These are phyloP conservation scores for Spiraea crenata DNA, from an alignment of 331 rosid species.

Conservation along the genomic window DNA sequence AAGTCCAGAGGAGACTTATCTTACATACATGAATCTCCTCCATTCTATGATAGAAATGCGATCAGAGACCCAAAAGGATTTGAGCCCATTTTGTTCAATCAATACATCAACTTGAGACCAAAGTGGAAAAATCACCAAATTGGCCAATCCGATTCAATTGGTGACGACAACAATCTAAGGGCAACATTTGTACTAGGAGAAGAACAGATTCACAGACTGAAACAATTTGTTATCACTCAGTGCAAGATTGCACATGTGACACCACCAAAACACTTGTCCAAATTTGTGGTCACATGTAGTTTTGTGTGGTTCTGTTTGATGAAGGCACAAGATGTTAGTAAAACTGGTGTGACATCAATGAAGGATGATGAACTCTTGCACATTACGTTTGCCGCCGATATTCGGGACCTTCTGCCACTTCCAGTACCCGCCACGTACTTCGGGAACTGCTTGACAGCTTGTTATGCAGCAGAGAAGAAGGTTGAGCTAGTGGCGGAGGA, in stretches of 20 bases:
- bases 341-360: background rate
- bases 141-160: background rate
- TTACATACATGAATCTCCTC: slow-evolving; percentile 11
- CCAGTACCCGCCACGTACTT: slow-evolving; percentile 44
- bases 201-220: slow-evolving; percentile 13
- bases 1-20: slow-evolving; percentile 9
- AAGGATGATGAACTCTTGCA: slow-evolving; percentile 15
- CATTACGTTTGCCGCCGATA: slow-evolving; percentile 41
- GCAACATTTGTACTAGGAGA: slow-evolving; percentile 16
- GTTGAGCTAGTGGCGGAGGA: slow-evolving; percentile 34
- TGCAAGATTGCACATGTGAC: background rate
- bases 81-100: slow-evolving; percentile 18
- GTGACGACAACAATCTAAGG: slow-evolving; percentile 7
- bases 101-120: background rate
- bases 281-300: slow-evolving; percentile 46
- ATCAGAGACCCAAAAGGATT: slow-evolving; percentile 40
- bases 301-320: slow-evolving; percentile 48
- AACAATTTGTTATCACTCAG: background rate
- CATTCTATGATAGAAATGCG: slow-evolving; percentile 36
- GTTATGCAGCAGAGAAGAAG: slow-evolving; percentile 10
- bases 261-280: slow-evolving; percentile 20
- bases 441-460: slow-evolving; percentile 41
- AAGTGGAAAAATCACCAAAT: background rate
- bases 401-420: slow-evolving; percentile 27
- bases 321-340: slow-evolving; percentile 18